Evolutionary conservation across 2,329 filamentous ascomycete species (phyloP).

Genomic region (Nothopassalora personata): DNA sequence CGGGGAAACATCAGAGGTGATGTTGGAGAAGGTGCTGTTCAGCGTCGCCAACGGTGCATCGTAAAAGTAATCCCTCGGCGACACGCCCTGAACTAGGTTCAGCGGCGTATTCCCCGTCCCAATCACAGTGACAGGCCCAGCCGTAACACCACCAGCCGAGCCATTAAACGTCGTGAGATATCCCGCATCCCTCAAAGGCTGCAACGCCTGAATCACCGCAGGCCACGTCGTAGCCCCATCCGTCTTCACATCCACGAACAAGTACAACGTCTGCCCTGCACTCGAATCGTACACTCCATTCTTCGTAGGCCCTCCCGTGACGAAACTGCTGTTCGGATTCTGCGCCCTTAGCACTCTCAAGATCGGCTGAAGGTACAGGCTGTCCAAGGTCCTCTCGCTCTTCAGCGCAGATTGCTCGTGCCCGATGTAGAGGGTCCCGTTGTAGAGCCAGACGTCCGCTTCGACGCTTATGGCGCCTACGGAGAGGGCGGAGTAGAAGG

Average conservation of each 20-base stretch:
- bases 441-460: conserved; percentile 57
- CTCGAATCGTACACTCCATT: conserved; percentile 59
- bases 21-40: conserved; percentile 37
- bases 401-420: conserved; percentile 52
- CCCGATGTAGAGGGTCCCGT: conserved; percentile 53
- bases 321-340: conserved; percentile 51
- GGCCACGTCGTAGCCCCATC: conserved; percentile 52
- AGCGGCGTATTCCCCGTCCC: conserved; percentile 54
- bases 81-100: conserved; percentile 43
- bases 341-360: conserved; percentile 51
- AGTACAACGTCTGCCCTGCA: conserved; percentile 54
- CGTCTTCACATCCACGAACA: conserved; percentile 62
- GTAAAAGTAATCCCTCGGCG: conserved; percentile 50
- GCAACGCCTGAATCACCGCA: conserved; percentile 50
- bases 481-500: conserved; percentile 50
- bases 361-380: conserved; percentile 57
- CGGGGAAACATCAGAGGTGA: conserved; percentile 47
- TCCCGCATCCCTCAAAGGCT: conserved; percentile 50
- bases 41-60: conserved; percentile 52
- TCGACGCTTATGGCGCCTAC: conserved; percentile 55
- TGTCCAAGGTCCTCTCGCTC: conserved; percentile 48
- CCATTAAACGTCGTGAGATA: conserved; percentile 52
- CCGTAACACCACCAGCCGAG: conserved; percentile 35
- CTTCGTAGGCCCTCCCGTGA: conserved; percentile 40
- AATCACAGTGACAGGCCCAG: conserved; percentile 54